These are phyloP conservation scores for Venturia aucupariae DNA, from an alignment of 2,329 filamentous ascomycete genomes.

Conservation along the genomic window DNA sequence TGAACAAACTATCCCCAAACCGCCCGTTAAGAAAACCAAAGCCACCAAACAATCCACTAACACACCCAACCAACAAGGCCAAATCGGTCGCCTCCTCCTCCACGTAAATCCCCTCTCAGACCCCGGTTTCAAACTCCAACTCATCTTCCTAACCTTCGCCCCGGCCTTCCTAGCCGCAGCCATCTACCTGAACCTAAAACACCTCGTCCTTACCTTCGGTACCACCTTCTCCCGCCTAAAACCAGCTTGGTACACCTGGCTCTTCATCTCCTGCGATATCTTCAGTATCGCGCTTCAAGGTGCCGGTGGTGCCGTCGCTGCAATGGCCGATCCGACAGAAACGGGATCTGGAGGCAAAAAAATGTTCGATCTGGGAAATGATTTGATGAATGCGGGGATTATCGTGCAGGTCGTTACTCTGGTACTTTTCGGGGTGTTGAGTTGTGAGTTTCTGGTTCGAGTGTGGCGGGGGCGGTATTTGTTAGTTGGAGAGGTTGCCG, in stretches of 20 bases:
- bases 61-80: constrained; percentile 10
- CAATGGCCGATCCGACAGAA: constrained; percentile 29
- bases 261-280: constrained; percentile 52
- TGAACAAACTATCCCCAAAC: no score
- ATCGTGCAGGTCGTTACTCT: constrained; percentile 31
- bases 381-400: constrained; percentile 34
- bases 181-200: constrained; percentile 57
- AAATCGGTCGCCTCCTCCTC: constrained; percentile 41
- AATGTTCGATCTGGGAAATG: constrained; percentile 17
- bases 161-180: constrained; percentile 51
- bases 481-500: constrained; percentile 8
- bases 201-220: constrained; percentile 43
- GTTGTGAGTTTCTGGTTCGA: constrained; percentile 19
- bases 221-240: constrained; percentile 42
- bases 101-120: constrained; percentile 46
- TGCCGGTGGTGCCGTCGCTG: constrained; percentile 48
- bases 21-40: no score
- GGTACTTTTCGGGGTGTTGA: constrained; percentile 23
- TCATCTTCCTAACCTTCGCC: constrained; percentile 50
- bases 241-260: constrained; percentile 44
- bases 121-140: constrained; percentile 49
- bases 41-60: neutral
- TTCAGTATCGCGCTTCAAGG: constrained; percentile 51
- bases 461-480: constrained; percentile 13
- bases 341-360: no score